Base-by-base conservation (phyloP, 768 basidiomycete species). In the Cytidiella melzeri region DNA sequence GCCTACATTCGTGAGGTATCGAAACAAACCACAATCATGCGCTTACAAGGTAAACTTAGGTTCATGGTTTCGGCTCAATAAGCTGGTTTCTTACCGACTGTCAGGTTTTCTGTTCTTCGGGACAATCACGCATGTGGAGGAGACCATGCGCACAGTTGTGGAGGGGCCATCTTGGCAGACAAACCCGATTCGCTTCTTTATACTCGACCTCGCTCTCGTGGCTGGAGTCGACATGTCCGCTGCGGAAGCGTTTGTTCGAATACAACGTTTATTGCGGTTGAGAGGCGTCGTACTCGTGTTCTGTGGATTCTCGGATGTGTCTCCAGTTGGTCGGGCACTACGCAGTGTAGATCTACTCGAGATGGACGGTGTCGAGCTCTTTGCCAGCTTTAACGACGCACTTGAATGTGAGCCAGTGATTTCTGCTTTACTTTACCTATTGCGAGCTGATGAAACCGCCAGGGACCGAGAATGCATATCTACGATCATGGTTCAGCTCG, bases 391-490 rank as follows among this genome's bases (percentile, higher is more conserved):
- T 57, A 93, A 87, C 57, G 91, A 96, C 54, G 94, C 92, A 0
- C 78, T 97, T 73, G 95, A 98, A 67, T 95, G 88, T 89, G 60
- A 63, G 87, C 72, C 20, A 19, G 51, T 42, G 23, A 20, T 27
- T 27, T 55, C 53, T 38, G 11, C 30, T 19, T 13, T 10, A 9
- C 10, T n/a, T 15, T 15, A 3, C 34, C 47, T 39, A 44, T 47
- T 44, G 23, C 5, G 21, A 47, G 25, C 45, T 21, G 11, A n/a
- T 24, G 39, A 21, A 15, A n/a, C n/a, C n/a, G n/a, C 77, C 42
- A 90, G 88, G 93, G 93, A 94, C 91, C 0, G 93, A 97, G 69
- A 97, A 97, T 66, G 87, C 81, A 0, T 96, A 96, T 67, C 61
- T 97, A 53, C 79, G 77, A 46, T 83, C 87, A 6, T 89, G 86